phyloP scores from a whole-genome alignment of 257 asterid species.

The Capsicum chinense region DNA sequence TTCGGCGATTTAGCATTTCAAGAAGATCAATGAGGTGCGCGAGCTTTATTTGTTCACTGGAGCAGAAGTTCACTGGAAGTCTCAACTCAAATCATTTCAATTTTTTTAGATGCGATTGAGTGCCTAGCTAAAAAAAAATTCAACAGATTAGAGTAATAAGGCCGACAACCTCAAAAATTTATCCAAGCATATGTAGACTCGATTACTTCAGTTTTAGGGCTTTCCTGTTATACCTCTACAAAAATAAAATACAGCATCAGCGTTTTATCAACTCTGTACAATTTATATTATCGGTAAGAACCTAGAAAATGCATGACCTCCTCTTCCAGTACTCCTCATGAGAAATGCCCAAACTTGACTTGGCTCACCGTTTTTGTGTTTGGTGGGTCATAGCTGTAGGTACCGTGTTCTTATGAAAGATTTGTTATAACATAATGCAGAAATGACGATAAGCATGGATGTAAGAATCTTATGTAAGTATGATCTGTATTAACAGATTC shows the following conservation, averaged over 20 bases:
- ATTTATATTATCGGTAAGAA: neutral
- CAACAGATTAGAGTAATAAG: neutral
- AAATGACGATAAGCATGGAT: conserved; percentile 21
- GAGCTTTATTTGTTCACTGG: neutral
- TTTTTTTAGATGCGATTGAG: neutral
- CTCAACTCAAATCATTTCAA: neutral
- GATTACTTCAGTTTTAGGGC: neutral
- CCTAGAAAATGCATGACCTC: neutral
- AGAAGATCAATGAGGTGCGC: neutral
- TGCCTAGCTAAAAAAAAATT: neutral
- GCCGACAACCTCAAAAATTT: neutral
- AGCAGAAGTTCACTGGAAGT: neutral
- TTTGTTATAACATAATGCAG: neutral
- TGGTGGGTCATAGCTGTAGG: neutral
- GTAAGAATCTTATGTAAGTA: neutral
- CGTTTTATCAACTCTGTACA: neutral
- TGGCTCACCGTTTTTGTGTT: neutral
- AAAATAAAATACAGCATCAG: neutral
- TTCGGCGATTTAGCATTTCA: neutral
- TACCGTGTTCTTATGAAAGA: neutral
- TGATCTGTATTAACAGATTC: neutral
- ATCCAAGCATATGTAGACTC: neutral
- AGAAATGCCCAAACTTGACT: conserved; percentile 5
- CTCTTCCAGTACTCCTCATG: neutral
- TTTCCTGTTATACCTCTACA: neutral